Conservation (phyloP, 73 alveolate genomes). For the Paramecium biaurelia region DNA sequence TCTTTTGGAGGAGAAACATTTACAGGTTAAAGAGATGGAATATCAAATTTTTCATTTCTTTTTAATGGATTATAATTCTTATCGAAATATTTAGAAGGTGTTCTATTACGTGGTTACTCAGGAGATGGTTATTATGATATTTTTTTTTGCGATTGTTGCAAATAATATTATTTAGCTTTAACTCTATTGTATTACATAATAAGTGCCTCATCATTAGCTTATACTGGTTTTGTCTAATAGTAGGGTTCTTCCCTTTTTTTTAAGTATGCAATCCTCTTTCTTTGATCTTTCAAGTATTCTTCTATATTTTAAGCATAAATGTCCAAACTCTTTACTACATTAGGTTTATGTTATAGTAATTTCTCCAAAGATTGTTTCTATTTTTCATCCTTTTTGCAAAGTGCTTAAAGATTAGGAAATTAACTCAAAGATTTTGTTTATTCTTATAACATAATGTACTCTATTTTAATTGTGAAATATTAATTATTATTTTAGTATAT, state of each 20-base stretch:
- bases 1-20: not conserved
- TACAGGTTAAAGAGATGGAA: constrained; percentile 12
- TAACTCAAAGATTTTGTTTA: not conserved
- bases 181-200: not conserved
- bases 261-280: not conserved
- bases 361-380: not conserved
- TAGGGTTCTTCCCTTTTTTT: not conserved
- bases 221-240: not conserved
- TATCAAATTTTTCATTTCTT: not conserved
- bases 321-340: constrained; percentile 32
- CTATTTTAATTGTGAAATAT: not conserved
- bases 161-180: not conserved
- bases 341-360: not conserved
- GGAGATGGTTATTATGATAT: not conserved
- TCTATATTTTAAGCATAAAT: constrained; percentile 37
- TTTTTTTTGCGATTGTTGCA: not conserved
- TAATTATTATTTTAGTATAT: not conserved
- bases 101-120: not conserved
- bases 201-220: not conserved
- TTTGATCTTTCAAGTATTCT: not conserved
- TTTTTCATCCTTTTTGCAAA: constrained; percentile 21
- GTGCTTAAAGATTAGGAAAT: not conserved
- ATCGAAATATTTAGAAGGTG: not conserved
- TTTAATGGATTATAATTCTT: constrained; percentile 20
- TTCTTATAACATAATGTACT: not conserved